Percentiles rank a stretch among this genome's conserved stretches.
Conservation (phyloP, 108 stramenopile genomes). For the Bacterosira constricta region DNA sequence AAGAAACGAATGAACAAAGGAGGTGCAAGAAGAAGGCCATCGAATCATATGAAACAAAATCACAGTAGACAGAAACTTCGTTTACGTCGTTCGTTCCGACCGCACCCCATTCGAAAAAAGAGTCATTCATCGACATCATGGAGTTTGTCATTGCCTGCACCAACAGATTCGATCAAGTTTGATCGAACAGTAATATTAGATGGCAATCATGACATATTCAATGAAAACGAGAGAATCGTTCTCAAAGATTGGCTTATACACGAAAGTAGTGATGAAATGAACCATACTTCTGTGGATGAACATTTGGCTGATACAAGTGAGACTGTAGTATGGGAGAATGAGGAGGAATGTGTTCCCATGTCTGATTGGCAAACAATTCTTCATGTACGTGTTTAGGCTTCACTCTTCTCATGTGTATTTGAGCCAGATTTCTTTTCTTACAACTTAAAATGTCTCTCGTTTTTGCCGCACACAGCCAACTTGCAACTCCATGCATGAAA, state of each 20-base stretch:
- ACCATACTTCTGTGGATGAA: neutral
- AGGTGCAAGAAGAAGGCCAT: too few relatives aligned
- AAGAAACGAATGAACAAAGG: too few relatives aligned
- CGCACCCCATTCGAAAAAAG: neutral
- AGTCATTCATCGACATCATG: neutral
- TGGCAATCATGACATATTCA: neutral
- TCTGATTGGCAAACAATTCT: neutral
- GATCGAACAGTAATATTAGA: neutral
- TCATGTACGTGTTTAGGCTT: neutral
- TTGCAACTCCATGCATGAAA: constrained; percentile 51
- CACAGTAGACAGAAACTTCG: too few relatives aligned
- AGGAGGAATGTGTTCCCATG: constrained; percentile 9
- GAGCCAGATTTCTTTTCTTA: neutral
- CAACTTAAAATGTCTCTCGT: neutral
- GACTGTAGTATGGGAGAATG: constrained; percentile 14
- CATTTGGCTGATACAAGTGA: neutral
- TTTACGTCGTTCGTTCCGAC: neutral
- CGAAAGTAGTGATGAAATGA: neutral
- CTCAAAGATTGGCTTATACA: too few relatives aligned
- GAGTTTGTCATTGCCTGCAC: neutral
- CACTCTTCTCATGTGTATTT: neutral
- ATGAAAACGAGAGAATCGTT: too few relatives aligned
- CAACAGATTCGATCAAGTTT: neutral
- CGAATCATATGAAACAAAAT: too few relatives aligned
- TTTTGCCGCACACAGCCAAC: constrained; percentile 40